A percentile compares a stretch with the other conserved stretches of the same genome.
phyloP scores from a whole-genome alignment of 2,329 filamentous ascomycete species.

The Trichophyton equinum region DNA sequence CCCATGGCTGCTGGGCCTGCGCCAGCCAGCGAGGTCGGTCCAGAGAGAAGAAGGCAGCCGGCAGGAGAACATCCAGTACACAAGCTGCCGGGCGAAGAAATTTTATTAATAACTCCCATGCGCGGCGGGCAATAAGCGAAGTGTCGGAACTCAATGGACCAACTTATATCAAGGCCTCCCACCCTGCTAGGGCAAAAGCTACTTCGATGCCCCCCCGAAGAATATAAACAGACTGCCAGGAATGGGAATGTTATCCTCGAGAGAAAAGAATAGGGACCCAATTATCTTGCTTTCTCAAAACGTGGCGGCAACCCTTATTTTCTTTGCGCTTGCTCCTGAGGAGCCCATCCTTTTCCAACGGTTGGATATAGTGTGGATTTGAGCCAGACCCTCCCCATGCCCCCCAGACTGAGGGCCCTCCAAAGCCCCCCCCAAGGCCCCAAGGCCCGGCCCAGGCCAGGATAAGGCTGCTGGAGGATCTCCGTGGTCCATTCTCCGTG shows the following conservation, averaged over 20 bases:
- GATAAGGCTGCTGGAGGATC: neutral
- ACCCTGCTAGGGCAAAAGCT: neutral
- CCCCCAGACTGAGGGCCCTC: too few relatives aligned
- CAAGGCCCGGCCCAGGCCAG: neutral
- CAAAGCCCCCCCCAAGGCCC: too few relatives aligned
- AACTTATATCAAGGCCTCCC: neutral
- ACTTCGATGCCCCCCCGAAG: neutral
- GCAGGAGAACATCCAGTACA: neutral
- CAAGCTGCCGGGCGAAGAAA: neutral
- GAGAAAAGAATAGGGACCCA: neutral
- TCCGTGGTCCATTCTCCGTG: neutral
- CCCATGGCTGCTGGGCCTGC: neutral
- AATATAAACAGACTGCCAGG: neutral
- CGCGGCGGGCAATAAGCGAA: neutral
- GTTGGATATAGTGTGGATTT: neutral
- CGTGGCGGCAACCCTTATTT: neutral
- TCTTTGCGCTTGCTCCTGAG: too few relatives aligned
- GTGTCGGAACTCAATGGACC: neutral
- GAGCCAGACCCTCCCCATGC: neutral
- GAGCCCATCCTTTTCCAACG: neutral
- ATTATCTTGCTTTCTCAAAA: neutral
- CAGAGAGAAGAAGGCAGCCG: neutral
- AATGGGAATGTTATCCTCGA: neutral
- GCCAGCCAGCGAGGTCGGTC: too few relatives aligned
- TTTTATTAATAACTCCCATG: constrained; percentile 1